These are phyloP conservation scores for Coemansia javaensis DNA, from an alignment of 192 early-diverging fungal species.

Conservation along the genomic window DNA sequence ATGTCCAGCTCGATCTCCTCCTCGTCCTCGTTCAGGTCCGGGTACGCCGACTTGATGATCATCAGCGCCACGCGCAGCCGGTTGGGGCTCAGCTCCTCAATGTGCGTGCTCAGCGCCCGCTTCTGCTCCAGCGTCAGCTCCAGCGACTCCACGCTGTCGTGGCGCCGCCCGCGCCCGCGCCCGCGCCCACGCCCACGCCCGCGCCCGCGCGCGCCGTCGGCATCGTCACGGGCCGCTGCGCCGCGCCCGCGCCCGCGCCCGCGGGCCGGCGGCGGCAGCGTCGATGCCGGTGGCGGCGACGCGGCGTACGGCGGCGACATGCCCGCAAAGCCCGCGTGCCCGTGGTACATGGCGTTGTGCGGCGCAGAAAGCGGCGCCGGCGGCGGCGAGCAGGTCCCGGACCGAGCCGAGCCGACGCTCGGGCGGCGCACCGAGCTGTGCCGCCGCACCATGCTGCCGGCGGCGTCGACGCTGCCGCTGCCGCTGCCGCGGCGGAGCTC, in stretches of 20 bases:
- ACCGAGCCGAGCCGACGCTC: conserved; percentile 45
- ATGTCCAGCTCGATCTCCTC: conserved; percentile 97
- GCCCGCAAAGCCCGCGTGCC: conserved; percentile 9
- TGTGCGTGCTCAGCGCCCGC: conserved; percentile 61
- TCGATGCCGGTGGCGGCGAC: conserved; percentile 19
- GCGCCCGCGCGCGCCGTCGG: conserved; percentile 6
- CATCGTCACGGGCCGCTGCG: conserved; percentile 26
- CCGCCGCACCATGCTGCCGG: too few species aligned
- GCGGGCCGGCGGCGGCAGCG: conserved; percentile 2
- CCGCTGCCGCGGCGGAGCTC: conserved; percentile 36
- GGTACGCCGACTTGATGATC: conserved; percentile 50
- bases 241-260: conserved; percentile 37
- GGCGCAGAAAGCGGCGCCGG: conserved; percentile 21
- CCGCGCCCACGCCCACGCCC: too few species aligned
- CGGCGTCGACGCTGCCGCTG: too few species aligned
- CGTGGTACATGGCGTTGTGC: conserved; percentile 11
- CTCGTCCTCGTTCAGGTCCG: conserved; percentile 55
- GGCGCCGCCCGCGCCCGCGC: conserved; percentile 31
- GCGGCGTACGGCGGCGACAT: conserved; percentile 28
- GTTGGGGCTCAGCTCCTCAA: conserved; percentile 33
- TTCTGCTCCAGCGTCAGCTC: conserved; percentile 83
- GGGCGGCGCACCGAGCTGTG: conserved; percentile 40
- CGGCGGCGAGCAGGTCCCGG: conserved; percentile 37
- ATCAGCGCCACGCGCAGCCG: conserved; percentile 39
- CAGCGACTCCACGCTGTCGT: conserved; percentile 45